A percentile compares a stretch with the other conserved stretches of the same genome.
These are phyloP conservation scores for Debaryomyces subglobosus DNA, from an alignment of 1,139 yeast species.

Conservation along the genomic window DNA sequence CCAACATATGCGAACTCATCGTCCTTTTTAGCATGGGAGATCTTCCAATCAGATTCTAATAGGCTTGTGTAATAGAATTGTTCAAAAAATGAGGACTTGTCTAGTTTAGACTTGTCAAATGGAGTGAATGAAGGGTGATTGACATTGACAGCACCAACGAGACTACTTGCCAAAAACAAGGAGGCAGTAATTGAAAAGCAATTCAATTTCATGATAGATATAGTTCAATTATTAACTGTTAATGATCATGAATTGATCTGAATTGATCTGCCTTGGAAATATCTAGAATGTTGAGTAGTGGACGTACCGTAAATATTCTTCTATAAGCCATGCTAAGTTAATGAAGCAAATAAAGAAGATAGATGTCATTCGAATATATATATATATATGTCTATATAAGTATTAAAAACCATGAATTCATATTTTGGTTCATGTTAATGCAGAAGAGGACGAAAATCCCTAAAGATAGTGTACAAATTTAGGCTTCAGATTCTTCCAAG, in stretches of 20 bases:
- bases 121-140: conserved; percentile 26
- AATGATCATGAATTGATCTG: not conserved
- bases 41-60: conserved; percentile 58
- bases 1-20: conserved; percentile 65
- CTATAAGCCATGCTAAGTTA: not conserved
- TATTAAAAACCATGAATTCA: not conserved
- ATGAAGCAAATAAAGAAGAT: not conserved
- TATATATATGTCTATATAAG: not conserved
- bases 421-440: not conserved
- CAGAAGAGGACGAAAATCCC: not conserved
- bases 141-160: not conserved
- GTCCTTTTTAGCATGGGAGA: conserved; percentile 60
- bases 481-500: conserved; percentile 57
- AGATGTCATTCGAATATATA: conserved; percentile 1
- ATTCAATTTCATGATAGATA: conserved; percentile 4
- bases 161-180: not conserved
- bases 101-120: conserved; percentile 29
- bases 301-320: not conserved
- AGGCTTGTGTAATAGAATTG: conserved; percentile 56
- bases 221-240: not conserved
- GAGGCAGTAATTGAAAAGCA: not conserved
- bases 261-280: not conserved
- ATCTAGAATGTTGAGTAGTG: not conserved
- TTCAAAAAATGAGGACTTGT: conserved; percentile 60
- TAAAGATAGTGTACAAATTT: not conserved